Conservation (phyloP, 495 filamentous ascomycete species). For the Ascodesmis nigricans region DNA sequence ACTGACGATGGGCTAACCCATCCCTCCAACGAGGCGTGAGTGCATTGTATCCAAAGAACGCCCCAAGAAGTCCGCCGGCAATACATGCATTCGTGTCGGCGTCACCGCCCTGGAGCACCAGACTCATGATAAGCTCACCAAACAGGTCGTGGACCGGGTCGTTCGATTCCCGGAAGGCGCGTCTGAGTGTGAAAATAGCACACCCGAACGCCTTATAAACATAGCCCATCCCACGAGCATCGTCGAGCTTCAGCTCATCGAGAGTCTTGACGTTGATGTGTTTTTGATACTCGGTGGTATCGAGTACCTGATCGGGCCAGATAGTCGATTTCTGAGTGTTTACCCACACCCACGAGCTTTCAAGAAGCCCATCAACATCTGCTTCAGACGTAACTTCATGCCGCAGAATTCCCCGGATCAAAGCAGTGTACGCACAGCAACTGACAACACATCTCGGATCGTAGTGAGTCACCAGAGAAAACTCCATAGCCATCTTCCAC, state of each 20-base stretch:
- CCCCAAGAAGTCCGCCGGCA: conserved; percentile 27
- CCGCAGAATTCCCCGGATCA: conserved; percentile 25
- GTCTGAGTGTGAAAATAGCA: conserved; percentile 23
- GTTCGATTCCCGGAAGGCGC: conserved; percentile 20
- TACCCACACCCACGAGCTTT: conserved; percentile 19
- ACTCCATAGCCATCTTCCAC: conserved; percentile 17
- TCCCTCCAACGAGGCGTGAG: conserved; percentile 27
- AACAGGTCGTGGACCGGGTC: conserved; percentile 17
- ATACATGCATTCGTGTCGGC: conserved; percentile 31
- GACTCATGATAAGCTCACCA: conserved; percentile 25
- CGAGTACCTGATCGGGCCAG: conserved; percentile 17
- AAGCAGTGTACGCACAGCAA: conserved; percentile 24
- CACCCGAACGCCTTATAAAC: conserved; percentile 29
- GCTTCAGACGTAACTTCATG: conserved; percentile 24
- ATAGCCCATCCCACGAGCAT: conserved; percentile 25
- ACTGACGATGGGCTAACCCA: conserved; percentile 24
- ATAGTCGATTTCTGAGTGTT: conserved; percentile 7
- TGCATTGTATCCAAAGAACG: conserved; percentile 24
- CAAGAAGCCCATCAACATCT: conserved; percentile 23
- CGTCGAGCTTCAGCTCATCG: conserved; percentile 24
- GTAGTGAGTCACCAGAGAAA: conserved; percentile 25
- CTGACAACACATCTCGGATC: conserved; percentile 28
- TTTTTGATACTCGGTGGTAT: conserved; percentile 22
- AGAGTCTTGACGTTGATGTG: conserved; percentile 21
- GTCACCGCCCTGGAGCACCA: conserved; percentile 29